Evolutionary conservation across 2,329 filamentous ascomycete species (phyloP).

Genomic region (Xylariaceae sp.): DNA sequence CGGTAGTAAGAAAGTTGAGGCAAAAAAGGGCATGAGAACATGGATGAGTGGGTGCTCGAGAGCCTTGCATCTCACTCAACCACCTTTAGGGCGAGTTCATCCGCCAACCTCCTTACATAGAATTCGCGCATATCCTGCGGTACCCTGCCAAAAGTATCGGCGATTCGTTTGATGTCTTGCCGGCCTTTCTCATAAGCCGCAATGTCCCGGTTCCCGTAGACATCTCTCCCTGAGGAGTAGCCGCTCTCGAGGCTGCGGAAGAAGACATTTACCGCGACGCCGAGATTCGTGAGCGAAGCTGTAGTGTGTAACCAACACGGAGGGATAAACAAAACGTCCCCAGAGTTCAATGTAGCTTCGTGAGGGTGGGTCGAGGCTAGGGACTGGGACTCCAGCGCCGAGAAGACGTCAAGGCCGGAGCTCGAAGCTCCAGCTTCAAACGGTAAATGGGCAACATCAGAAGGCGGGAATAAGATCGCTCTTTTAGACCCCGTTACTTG

Average conservation of each 20-base stretch:
- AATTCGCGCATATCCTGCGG: conserved; percentile 63
- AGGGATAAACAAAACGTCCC: conserved; percentile 75
- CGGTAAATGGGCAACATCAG: conserved; percentile 60
- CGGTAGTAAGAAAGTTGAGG: not conserved
- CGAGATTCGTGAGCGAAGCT: conserved; percentile 48
- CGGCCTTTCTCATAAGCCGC: conserved; percentile 78
- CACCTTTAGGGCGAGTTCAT: conserved; percentile 46
- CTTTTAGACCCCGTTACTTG: conserved; percentile 69
- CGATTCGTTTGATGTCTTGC: conserved; percentile 61
- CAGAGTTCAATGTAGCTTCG: conserved; percentile 57
- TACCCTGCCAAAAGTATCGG: conserved; percentile 54
- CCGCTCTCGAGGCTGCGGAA: conserved; percentile 62
- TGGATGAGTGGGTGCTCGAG: not conserved
- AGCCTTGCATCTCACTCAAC: conserved; percentile 5
- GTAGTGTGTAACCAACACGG: conserved; percentile 79
- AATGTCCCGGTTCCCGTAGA: conserved; percentile 83
- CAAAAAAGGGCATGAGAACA: not conserved
- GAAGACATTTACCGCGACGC: conserved; percentile 84
- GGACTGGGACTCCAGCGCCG: conserved; percentile 31
- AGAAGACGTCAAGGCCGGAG: conserved; percentile 68
- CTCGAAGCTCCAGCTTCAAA: conserved; percentile 74
- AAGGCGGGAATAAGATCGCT: conserved; percentile 70
- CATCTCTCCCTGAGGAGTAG: conserved; percentile 69
- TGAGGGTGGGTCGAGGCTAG: conserved; percentile 52
- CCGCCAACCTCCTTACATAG: conserved; percentile 64